Evolutionary conservation across 352 stramenopile genomes (phyloP).

Genomic region (Globisporangium solare): DNA sequence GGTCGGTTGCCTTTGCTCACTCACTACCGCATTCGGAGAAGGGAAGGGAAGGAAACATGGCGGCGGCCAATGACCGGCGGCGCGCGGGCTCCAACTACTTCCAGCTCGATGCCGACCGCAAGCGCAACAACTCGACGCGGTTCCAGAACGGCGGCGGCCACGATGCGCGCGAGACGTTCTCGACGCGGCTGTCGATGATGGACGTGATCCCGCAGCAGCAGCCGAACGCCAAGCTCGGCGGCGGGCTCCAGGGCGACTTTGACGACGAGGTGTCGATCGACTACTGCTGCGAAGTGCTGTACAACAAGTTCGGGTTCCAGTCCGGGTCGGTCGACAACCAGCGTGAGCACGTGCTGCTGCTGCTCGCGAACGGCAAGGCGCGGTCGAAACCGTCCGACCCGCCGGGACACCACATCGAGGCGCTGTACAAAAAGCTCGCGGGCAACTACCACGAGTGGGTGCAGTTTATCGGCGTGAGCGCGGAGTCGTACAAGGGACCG

Average conservation of each 20-base stretch:
- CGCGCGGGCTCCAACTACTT: slow-evolving; percentile 87
- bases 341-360: slow-evolving; percentile 65
- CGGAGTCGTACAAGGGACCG: slow-evolving; percentile 32
- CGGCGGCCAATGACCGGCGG: slow-evolving; percentile 34
- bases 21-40: not conserved
- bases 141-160: slow-evolving; percentile 22
- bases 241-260: slow-evolving; percentile 60
- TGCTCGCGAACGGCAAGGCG: slow-evolving; percentile 71
- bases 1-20: too few relatives aligned
- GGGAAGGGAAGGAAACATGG: slow-evolving; percentile 2
- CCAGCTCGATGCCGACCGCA: slow-evolving; percentile 67
- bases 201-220: slow-evolving; percentile 40
- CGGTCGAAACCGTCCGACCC: slow-evolving; percentile 38
- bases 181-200: slow-evolving; percentile 60
- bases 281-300: slow-evolving; percentile 68
- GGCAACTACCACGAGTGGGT: slow-evolving; percentile 67
- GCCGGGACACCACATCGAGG: slow-evolving; percentile 39
- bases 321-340: slow-evolving; percentile 67
- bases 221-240: slow-evolving; percentile 23
- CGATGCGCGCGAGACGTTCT: slow-evolving; percentile 52
- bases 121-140: slow-evolving; percentile 52
- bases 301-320: slow-evolving; percentile 77
- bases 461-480: slow-evolving; percentile 37
- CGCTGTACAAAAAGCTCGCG: slow-evolving; percentile 58
- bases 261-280: slow-evolving; percentile 69